Evolutionary conservation across 2,329 filamentous ascomycete species (phyloP).

Genomic region (Ophiocordyceps camponoti-leonardi): DNA sequence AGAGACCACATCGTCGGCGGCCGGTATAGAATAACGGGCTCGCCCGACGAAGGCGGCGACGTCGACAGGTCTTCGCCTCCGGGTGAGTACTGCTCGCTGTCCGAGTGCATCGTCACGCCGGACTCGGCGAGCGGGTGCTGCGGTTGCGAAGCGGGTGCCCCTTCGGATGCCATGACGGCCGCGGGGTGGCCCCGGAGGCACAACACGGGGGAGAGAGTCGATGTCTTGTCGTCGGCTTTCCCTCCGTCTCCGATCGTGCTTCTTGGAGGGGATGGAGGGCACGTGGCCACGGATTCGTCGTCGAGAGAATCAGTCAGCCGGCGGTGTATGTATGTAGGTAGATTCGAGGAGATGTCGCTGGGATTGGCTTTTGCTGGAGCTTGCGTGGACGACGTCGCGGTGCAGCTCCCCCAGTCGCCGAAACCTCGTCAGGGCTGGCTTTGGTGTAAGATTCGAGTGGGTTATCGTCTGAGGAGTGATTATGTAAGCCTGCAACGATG

Average conservation of each 20-base stretch:
- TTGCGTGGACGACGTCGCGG: not conserved
- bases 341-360: not conserved
- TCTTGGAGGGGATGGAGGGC: too few relatives aligned
- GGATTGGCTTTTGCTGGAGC: not conserved
- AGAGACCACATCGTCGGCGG: slow-evolving; percentile 79
- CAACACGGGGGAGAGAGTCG: not conserved
- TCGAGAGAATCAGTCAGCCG: too few relatives aligned
- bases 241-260: too few relatives aligned
- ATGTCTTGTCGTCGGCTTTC: not conserved
- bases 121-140: slow-evolving; percentile 49
- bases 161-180: slow-evolving; percentile 34
- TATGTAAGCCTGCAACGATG: not conserved
- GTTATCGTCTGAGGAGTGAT: not conserved
- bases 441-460: not conserved
- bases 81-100: slow-evolving; percentile 67
- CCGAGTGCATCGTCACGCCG: slow-evolving; percentile 61
- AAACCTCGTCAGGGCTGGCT: not conserved
- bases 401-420: not conserved
- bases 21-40: slow-evolving; percentile 68
- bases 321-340: too few relatives aligned
- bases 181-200: not conserved
- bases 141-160: slow-evolving; percentile 8
- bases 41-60: slow-evolving; percentile 44
- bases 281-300: too few relatives aligned
- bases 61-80: slow-evolving; percentile 38